Percentiles rank a stretch among this genome's conserved stretches.
phyloP scores from a whole-genome alignment of 306 rosid genomes.

The Vicia faba region DNA sequence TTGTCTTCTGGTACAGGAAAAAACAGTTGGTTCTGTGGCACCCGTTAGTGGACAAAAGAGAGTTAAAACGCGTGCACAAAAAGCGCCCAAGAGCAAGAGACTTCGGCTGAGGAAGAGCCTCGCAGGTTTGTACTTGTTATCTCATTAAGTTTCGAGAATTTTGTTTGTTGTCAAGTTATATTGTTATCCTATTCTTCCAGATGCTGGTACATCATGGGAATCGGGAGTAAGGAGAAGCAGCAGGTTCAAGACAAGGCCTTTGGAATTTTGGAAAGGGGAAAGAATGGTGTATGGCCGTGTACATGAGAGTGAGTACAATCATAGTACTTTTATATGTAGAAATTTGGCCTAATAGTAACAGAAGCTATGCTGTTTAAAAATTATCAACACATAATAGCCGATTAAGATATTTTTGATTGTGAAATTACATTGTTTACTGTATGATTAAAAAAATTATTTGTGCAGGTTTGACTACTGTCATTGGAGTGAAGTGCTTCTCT shows the following conservation, averaged over 20 bases:
- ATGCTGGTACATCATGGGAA: conserved; percentile 64
- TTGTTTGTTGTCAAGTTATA: conserved; percentile 3
- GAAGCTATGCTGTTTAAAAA: too few species aligned
- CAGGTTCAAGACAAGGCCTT: conserved; percentile 78
- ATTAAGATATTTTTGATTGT: neutral
- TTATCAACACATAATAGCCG: too few species aligned
- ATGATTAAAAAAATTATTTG: conserved; percentile 8
- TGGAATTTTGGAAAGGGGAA: conserved; percentile 95
- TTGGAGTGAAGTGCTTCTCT: conserved; percentile 76
- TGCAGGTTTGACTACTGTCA: conserved; percentile 80
- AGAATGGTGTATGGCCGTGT: conserved; percentile 71
- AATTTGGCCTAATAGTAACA: neutral
- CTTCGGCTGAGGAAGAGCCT: conserved; percentile 58
- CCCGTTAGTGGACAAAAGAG: conserved; percentile 44
- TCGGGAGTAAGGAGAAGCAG: conserved; percentile 80
- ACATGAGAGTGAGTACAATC: conserved; percentile 62
- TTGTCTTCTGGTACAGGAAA: conserved; percentile 35
- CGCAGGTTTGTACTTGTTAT: conserved; percentile 57
- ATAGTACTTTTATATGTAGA: conserved; percentile 12
- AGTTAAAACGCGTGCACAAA: conserved; percentile 31
- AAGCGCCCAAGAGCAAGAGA: conserved; percentile 31
- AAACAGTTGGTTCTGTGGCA: conserved; percentile 21
- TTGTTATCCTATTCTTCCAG: conserved; percentile 44
- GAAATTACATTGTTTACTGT: neutral
- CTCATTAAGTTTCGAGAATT: conserved; percentile 27